Conservation (phyloP, 148 eudicot genomes). For the Fallopia convolvulus region DNA sequence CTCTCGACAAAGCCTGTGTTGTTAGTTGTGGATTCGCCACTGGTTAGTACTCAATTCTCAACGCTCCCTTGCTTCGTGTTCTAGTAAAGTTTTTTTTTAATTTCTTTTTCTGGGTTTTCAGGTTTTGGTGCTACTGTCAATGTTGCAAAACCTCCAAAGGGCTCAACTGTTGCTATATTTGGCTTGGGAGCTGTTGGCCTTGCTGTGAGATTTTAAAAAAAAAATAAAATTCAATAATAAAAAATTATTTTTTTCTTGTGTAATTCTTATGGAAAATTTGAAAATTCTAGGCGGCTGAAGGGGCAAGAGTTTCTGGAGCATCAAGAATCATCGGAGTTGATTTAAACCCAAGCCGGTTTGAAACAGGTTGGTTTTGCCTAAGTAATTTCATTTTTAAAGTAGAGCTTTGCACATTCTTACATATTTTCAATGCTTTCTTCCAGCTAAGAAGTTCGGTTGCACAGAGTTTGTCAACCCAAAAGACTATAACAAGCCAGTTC, state of each 20-base stretch:
- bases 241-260: not conserved
- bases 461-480: slow-evolving; percentile 50
- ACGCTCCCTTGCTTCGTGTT: not conserved
- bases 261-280: not conserved
- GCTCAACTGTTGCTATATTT: slow-evolving; percentile 62
- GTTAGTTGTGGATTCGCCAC: slow-evolving; percentile 74
- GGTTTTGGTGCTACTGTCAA: slow-evolving; percentile 73
- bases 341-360: slow-evolving; percentile 27
- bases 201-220: slow-evolving; percentile 53
- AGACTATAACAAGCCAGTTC: slow-evolving; percentile 36
- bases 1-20: slow-evolving; percentile 72
- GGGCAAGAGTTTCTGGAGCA: slow-evolving; percentile 54
- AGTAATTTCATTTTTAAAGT: too few species aligned
- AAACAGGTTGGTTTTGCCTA: slow-evolving; percentile 14
- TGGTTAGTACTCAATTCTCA: slow-evolving; percentile 21
- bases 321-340: slow-evolving; percentile 56
- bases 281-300: slow-evolving; percentile 42
- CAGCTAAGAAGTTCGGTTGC: slow-evolving; percentile 51
- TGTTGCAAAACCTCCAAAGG: slow-evolving; percentile 74
- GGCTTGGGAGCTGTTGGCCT: slow-evolving; percentile 82
- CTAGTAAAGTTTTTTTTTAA: not conserved
- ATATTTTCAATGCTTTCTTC: not conserved
- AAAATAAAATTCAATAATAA: too few species aligned
- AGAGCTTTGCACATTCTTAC: not conserved
- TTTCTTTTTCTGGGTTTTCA: not conserved